These are phyloP conservation scores for Cladosporium velox DNA, from an alignment of 2,329 filamentous ascomycete species.

Conservation along the genomic window DNA sequence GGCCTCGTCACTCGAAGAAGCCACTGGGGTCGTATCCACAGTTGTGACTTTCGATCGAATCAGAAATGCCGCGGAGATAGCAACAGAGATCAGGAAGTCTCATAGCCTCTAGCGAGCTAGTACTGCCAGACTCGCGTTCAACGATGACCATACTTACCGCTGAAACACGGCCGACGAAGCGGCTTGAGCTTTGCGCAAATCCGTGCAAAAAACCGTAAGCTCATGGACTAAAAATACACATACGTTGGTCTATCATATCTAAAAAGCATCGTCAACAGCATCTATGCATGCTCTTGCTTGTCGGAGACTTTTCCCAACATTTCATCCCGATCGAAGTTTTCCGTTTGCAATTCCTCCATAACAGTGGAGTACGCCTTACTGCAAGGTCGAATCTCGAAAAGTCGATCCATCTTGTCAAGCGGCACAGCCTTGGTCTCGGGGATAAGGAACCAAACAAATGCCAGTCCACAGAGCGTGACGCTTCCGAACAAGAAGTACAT, in stretches of 20 bases:
- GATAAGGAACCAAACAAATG: constrained; percentile 19
- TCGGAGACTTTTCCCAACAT: constrained; percentile 9
- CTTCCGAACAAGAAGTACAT: constrained; percentile 40
- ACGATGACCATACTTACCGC: background rate
- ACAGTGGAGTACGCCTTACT: constrained; percentile 44
- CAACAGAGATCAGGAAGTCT: too few relatives aligned
- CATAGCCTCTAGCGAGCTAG: too few relatives aligned
- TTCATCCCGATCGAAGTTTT: constrained; percentile 18
- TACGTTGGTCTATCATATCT: background rate
- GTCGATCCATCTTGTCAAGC: constrained; percentile 21
- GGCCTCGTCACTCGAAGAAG: too few relatives aligned
- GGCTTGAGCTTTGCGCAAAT: background rate
- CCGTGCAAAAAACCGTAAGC: background rate
- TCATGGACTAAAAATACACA: background rate
- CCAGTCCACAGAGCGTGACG: constrained; percentile 13
- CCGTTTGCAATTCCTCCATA: constrained; percentile 19
- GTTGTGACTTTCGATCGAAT: too few relatives aligned
- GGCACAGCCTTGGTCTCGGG: constrained; percentile 20
- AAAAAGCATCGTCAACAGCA: background rate
- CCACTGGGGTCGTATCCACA: too few relatives aligned
- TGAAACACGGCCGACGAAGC: background rate
- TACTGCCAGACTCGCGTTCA: background rate
- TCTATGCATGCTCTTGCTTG: background rate
- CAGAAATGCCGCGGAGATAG: too few relatives aligned
- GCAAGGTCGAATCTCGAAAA: constrained; percentile 47